A percentile compares a stretch with the other conserved stretches of the same genome.
phyloP scores from a whole-genome alignment of 306 rosid genomes.

The Ziziphus jujuba region DNA sequence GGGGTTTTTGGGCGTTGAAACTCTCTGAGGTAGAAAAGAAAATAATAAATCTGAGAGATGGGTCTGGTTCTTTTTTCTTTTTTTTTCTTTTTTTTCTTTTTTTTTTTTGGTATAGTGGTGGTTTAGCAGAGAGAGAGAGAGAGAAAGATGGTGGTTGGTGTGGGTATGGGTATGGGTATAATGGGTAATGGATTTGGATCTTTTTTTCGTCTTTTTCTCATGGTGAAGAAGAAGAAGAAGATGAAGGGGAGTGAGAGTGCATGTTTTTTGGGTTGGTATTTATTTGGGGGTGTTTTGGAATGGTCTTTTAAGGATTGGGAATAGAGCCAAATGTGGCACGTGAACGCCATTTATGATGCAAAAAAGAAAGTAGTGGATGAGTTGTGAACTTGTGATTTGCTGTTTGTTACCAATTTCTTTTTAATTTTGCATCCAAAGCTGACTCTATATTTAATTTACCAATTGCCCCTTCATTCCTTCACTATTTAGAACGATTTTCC shows the following conservation, averaged over 20 bases:
- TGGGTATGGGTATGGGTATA: not conserved
- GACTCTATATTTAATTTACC: too few relatives aligned
- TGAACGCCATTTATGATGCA: constrained; percentile 36
- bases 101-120: not conserved
- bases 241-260: not conserved
- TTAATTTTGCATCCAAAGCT: too few relatives aligned
- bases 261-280: too few relatives aligned
- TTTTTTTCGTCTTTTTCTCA: constrained; percentile 80
- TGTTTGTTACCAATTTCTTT: too few relatives aligned
- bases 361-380: not conserved
- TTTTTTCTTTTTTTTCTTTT: not conserved
- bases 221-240: constrained; percentile 41
- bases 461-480: too few relatives aligned
- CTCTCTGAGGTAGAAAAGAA: not conserved
- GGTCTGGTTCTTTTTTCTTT: not conserved
- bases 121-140: constrained; percentile 9
- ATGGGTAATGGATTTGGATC: constrained; percentile 5
- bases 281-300: too few relatives aligned
- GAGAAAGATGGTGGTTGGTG: constrained; percentile 18
- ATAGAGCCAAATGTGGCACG: too few relatives aligned
- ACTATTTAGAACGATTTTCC: too few relatives aligned
- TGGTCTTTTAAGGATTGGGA: not conserved
- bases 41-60: constrained; percentile 19
- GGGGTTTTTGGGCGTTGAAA: constrained; percentile 7
- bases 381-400: not conserved